These are phyloP conservation scores for Cymbopogon citratus DNA, from an alignment of 176 grass and related monocot species.

Conservation along the genomic window DNA sequence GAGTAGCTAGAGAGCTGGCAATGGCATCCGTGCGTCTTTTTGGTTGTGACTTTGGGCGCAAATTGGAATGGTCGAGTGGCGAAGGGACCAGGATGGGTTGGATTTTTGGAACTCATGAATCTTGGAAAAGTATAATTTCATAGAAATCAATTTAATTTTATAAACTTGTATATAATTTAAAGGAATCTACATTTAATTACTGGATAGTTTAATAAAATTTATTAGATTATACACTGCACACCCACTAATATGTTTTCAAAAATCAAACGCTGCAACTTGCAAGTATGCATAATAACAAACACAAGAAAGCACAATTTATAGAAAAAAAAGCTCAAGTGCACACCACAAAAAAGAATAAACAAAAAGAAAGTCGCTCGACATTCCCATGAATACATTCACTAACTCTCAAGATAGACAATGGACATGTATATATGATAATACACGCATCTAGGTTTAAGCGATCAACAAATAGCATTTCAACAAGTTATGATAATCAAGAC, in stretches of 20 bases:
- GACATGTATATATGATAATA: too few species aligned
- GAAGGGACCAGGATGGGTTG: background rate
- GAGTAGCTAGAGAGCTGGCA: background rate
- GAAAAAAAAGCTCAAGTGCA: too few species aligned
- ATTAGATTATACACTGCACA: fast-evolving
- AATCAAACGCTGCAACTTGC: background rate
- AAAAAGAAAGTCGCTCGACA: too few species aligned
- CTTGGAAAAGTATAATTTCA: background rate
- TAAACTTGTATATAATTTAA: background rate
- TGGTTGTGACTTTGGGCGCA: background rate
- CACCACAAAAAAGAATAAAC: too few species aligned
- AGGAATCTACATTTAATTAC: background rate
- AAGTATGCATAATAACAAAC: too few species aligned
- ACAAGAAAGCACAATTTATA: background rate
- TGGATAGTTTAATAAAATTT: background rate
- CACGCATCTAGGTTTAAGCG: background rate
- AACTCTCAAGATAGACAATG: too few species aligned
- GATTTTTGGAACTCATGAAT: background rate
- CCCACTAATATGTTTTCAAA: background rate
- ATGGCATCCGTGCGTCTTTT: background rate
- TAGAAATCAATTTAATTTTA: background rate
- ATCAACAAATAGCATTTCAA: background rate
- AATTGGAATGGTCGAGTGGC: background rate
- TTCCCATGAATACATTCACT: background rate
- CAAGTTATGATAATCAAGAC: background rate